phyloP scores from a whole-genome alignment of 345 rosid species.

The Citrus glauca region DNA sequence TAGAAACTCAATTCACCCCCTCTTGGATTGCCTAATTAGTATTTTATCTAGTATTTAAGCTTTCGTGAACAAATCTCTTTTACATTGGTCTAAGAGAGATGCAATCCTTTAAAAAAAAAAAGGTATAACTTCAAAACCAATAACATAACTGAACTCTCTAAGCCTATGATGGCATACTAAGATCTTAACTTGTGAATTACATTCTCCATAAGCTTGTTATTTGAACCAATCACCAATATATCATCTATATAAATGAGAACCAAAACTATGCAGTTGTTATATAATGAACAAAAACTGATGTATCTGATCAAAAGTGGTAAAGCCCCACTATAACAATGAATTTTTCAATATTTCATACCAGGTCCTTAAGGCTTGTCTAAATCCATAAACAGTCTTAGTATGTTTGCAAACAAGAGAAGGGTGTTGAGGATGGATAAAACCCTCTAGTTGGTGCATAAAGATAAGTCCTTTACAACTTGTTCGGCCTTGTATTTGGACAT shows the following conservation, averaged over 20 bases:
- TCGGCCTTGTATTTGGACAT: not conserved
- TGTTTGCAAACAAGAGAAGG: not conserved
- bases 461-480: too few species aligned
- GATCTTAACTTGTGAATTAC: too few species aligned
- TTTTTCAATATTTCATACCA: not conserved
- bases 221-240: not conserved
- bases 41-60: not conserved
- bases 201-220: too few species aligned
- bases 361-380: not conserved
- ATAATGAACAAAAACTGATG: not conserved
- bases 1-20: too few species aligned
- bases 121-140: not conserved
- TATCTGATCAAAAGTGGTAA: not conserved
- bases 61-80: too few species aligned
- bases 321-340: not conserved
- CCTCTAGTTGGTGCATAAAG: not conserved
- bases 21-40: too few species aligned
- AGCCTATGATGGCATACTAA: not conserved
- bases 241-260: not conserved
- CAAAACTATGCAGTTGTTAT: not conserved
- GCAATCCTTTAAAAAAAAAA: too few species aligned
- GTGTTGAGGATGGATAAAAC: not conserved
- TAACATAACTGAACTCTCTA: too few species aligned
- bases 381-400: not conserved
- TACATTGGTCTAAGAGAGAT: not conserved